Base-by-base conservation (phyloP, 176 grass and related monocot species). In the Zoysia japonica region DNA sequence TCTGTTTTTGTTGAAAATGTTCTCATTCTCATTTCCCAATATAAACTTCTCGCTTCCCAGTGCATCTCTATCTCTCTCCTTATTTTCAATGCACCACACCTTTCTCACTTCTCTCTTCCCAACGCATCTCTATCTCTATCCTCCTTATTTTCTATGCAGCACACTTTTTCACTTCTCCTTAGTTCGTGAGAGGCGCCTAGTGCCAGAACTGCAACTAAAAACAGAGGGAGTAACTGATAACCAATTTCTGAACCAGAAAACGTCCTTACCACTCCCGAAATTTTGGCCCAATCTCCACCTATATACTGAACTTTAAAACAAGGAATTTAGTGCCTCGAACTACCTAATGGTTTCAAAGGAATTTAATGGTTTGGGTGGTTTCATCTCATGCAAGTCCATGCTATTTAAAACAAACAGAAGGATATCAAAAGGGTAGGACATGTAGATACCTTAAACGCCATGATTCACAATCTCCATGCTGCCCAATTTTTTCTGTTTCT, bases 391-490 rank as follows among this genome's bases (percentile, higher is more conserved):
- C 17, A 79, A 67, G 47, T 53, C 5, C 62, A 67, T 67, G 38
- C 2, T 67, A 44, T 11, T 48, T 67, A 78, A 78, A 77, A 66
- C 53, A 35, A 68, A 65, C 1, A 54, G 50, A 54, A 78, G 63
- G 48, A 11, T 9, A 65, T 14, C 2, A 15, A 15, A 54, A 35
- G 63, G 67, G 63, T 44, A 79, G 11, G 48, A 44, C 76, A 9
- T 59, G 51, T 46, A 73, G 44, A 61, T 64, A 93, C 91, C 91
- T 93, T 59, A 90, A 68, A 70, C 85, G 91, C 91, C 88, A 93
- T 68, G 46, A 62, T 75, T 93, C 82, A 75, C 91, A 93, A 67
- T 71, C 76, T 54, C 88, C 91, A 46, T 78, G 75, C 20, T 71
- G 67, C 42, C 47, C 70, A 83, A 73, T 67, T 72, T 78, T 81